phyloP scores from a whole-genome alignment of 2,329 filamentous ascomycete genomes.

The Aspergillus sp. region DNA sequence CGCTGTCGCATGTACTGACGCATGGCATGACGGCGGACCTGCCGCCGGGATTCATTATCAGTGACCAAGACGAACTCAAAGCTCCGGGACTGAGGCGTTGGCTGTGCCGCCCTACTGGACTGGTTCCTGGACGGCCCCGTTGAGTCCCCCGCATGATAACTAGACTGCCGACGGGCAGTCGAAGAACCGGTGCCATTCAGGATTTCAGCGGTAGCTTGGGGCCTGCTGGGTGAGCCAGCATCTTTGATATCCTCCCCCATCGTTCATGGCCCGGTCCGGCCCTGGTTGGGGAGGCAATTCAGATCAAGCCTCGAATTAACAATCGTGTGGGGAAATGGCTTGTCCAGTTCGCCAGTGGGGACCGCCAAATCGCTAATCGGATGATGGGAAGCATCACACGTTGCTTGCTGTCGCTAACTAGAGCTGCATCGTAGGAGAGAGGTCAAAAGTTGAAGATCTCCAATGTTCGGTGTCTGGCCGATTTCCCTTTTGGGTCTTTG shows the following conservation, averaged over 20 bases:
- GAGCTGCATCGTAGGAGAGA: too few species aligned
- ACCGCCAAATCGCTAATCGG: too few species aligned
- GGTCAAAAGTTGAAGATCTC: too few species aligned
- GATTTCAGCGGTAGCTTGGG: constrained; percentile 4
- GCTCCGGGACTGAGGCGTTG: constrained; percentile 15
- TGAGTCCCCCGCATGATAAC: constrained; percentile 4
- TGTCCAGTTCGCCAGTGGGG: too few species aligned
- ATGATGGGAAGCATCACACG: too few species aligned
- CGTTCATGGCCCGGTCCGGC: constrained; percentile 16
- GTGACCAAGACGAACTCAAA: constrained; percentile 31
- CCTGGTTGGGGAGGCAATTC: not conserved
- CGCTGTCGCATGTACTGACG: constrained; percentile 30
- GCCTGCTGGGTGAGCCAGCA: constrained; percentile 3
- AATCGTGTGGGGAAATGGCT: too few species aligned
- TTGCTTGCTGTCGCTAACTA: too few species aligned
- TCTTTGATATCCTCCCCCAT: constrained; percentile 21
- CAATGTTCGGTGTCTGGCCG: too few species aligned
- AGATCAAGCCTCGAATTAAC: constrained; percentile 6
- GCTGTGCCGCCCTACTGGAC: constrained; percentile 1
- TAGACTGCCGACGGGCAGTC: constrained; percentile 2
- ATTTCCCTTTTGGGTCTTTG: too few species aligned
- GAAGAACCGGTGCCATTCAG: constrained; percentile 1
- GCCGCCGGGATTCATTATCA: constrained; percentile 25
- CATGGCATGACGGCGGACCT: constrained; percentile 33
- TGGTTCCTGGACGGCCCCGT: constrained; percentile 2